These are phyloP conservation scores for Globisporangium yorkense DNA, from an alignment of 352 stramenopile species.

Conservation along the genomic window DNA sequence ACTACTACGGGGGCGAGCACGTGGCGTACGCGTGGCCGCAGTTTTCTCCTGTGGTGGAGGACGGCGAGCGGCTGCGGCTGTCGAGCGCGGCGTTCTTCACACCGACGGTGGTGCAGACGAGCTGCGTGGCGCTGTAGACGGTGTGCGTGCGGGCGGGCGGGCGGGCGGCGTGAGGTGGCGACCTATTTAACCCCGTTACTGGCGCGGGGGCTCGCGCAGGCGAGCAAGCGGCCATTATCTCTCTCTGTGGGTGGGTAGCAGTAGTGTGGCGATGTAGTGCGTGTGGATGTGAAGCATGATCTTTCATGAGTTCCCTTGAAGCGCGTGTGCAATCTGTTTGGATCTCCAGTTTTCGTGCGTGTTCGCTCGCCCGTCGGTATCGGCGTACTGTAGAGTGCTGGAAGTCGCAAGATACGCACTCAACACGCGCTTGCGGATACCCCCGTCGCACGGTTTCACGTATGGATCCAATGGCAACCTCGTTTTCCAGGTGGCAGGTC, in stretches of 20 bases:
- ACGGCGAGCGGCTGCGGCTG: conserved; percentile 2
- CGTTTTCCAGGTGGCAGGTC: no score
- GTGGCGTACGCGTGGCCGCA: conserved; percentile 10
- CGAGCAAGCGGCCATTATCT: not conserved
- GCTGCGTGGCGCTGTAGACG: conserved; percentile 9
- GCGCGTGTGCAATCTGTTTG: no score
- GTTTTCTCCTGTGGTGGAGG: not conserved
- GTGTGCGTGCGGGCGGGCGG: not conserved
- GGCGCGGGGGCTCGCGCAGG: not conserved
- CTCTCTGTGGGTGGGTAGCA: not conserved
- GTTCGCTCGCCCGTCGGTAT: no score
- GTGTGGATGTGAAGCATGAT: not conserved
- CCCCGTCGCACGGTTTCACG: no score
- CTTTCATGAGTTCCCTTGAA: no score
- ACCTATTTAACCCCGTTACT: conserved; percentile 4
- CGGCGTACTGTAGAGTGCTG: no score
- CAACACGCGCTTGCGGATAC: not conserved
- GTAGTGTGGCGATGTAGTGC: not conserved
- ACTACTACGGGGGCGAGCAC: conserved; percentile 5
- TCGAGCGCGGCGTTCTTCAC: conserved; percentile 5
- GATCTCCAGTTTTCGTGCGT: no score
- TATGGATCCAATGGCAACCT: no score
- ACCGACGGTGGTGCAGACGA: conserved; percentile 12
- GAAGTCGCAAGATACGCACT: not conserved
- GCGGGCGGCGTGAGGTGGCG: not conserved